Percentiles rank a stretch among this genome's conserved stretches.
phyloP scores from a whole-genome alignment of 2,329 filamentous ascomycete genomes.

The Trichoderma polysporum region DNA sequence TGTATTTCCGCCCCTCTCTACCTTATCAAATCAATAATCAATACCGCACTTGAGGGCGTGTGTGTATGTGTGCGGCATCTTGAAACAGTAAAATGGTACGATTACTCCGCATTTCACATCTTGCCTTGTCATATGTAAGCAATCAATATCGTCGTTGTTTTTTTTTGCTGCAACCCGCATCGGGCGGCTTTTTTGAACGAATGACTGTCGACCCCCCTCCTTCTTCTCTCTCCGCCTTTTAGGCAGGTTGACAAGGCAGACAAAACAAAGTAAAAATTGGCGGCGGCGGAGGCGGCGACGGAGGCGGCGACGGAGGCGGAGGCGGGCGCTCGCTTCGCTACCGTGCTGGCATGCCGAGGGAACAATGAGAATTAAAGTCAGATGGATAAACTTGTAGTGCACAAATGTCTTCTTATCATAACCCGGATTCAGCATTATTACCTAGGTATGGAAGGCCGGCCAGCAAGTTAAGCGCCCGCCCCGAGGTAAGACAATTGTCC shows the following conservation, averaged over 20 bases:
- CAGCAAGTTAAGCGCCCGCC: neutral
- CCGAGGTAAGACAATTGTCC: neutral
- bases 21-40: neutral
- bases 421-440: neutral
- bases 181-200: neutral
- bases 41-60: neutral
- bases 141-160: neutral
- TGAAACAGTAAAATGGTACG: neutral
- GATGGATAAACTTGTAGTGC: no score
- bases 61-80: neutral
- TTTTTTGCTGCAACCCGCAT: neutral
- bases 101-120: constrained; percentile 3
- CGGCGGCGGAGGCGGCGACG: no score
- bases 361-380: neutral
- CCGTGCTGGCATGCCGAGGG: neutral
- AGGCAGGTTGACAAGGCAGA: neutral
- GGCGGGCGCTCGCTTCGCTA: neutral
- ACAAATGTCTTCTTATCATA: neutral
- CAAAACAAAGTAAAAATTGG: neutral
- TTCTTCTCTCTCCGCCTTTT: neutral
- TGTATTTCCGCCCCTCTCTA: neutral
- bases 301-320: no score
- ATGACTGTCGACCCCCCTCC: neutral
- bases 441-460: neutral
- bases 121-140: neutral